Base-by-base conservation (phyloP, 495 filamentous ascomycete species). In the Podospora bellae-mahoneyi region DNA sequence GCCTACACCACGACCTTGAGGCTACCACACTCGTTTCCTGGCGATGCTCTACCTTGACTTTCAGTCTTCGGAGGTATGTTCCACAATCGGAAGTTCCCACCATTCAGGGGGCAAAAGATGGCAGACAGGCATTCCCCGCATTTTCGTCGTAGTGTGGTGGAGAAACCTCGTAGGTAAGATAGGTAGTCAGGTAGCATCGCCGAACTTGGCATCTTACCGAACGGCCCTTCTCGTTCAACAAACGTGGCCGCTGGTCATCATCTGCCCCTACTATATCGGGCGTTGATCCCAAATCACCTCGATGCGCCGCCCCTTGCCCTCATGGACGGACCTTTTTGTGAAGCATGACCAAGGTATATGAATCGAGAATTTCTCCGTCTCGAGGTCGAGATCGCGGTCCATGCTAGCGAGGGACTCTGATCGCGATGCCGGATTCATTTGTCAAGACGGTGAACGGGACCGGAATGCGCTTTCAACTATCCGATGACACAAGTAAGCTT, bases 111-210 rank as follows among this genome's bases (percentile, higher is more conserved):
- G 39, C 39, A 18, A 6, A 39, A 18, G 15, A 63, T 63, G 61
- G 61, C 61, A 23, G 28, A 48, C 61, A 63, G 61, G 61, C 61
- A 63, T 63, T 63, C 61, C 61, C 61, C 61, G 61, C 61, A 48
- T 63, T 63, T 15, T 4, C 61, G 34, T 44, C 34, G 61, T 32
- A 48, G 34, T 32, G 9, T 20, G 16, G 19, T 48, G 39, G 39
- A 48, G 7, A 48, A 48, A 13, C 7, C 5, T 32, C 61, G n/a
- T 48, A 48, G 39, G 39, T 48, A 48, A 32, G 32, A 6, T 48
- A 48, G 39, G 39, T 48, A 48, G 61, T 27, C 55, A 20, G 7
- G 55, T 58, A 19, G 23, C 55, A 19, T 19, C 55, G 32, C 34
- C 30, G 32, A 23, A 18, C 19, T 28, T 44, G 19, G 30, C 61